phyloP scores from a whole-genome alignment of 345 rosid species.

The Dimocarpus longan region DNA sequence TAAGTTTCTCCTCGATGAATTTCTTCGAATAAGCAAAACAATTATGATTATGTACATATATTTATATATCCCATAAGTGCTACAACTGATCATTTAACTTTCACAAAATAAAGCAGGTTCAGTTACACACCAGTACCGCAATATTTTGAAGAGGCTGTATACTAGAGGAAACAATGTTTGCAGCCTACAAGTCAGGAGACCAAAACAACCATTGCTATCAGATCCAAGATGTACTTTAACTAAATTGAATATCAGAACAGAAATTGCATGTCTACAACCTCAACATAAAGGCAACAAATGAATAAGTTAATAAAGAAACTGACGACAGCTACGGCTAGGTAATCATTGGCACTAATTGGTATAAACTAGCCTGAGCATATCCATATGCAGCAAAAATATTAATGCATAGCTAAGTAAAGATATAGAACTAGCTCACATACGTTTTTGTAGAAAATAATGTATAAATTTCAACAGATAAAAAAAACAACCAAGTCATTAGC shows the following conservation, averaged over 20 bases:
- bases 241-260: not conserved
- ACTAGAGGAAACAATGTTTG: constrained; percentile 70
- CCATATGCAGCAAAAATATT: not conserved
- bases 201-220: not conserved
- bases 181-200: constrained; percentile 47
- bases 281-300: not conserved
- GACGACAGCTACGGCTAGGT: not conserved
- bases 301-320: not conserved
- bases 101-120: not conserved
- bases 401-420: not conserved
- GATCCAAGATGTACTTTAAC: not conserved
- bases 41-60: not conserved
- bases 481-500: too few species aligned
- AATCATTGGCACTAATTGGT: not conserved
- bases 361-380: not conserved
- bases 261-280: not conserved
- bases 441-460: too few species aligned
- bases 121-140: constrained; percentile 52
- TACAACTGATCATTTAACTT: not conserved
- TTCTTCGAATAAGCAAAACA: constrained; percentile 37
- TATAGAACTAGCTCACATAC: not conserved
- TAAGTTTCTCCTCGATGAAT: constrained; percentile 54
- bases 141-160: constrained; percentile 84
- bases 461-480: too few species aligned
- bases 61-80: not conserved